A percentile compares a stretch with the other conserved stretches of the same genome.
Evolutionary conservation across 257 asterid genomes (phyloP).

Genomic region (Jacaranda mimosifolia): DNA sequence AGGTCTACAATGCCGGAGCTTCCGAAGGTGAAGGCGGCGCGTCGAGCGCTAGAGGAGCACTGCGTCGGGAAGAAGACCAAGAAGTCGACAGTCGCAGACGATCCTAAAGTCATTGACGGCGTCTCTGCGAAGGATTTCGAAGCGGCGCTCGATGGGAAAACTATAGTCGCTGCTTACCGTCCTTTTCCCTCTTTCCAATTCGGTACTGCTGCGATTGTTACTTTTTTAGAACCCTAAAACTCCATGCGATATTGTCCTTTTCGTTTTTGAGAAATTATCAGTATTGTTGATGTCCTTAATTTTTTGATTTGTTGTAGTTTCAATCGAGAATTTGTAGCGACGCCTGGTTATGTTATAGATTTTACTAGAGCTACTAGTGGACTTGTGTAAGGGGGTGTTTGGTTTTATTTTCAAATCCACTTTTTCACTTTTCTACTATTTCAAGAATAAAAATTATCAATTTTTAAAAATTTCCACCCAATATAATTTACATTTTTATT

Average conservation of each 20-base stretch:
- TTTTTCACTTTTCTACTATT: too few relatives aligned
- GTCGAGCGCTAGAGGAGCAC: constrained; percentile 81
- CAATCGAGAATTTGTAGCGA: background rate
- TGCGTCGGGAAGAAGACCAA: constrained; percentile 81
- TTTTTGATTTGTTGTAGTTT: background rate
- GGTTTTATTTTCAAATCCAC: too few relatives aligned
- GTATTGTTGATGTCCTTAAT: background rate
- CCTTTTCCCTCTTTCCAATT: constrained; percentile 96
- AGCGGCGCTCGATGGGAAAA: constrained; percentile 79
- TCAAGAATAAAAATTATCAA: too few relatives aligned
- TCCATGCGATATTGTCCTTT: background rate
- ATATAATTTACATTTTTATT: too few relatives aligned
- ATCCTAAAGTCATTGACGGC: constrained; percentile 83
- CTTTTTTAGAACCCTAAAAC: constrained; percentile 42
- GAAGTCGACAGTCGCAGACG: constrained; percentile 76
- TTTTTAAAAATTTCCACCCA: too few relatives aligned
- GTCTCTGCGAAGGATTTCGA: constrained; percentile 78
- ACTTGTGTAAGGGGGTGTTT: constrained; percentile 23
- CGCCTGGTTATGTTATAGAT: background rate
- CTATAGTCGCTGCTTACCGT: too few relatives aligned
- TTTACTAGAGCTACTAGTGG: constrained; percentile 19
- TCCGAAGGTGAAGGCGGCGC: constrained; percentile 99
- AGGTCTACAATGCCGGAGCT: constrained; percentile 85
- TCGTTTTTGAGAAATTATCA: background rate
- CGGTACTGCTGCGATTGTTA: constrained; percentile 53